Conservation (phyloP, 1,284 basidiomycete species). For the Apiotrichum mycotoxinovorans region DNA sequence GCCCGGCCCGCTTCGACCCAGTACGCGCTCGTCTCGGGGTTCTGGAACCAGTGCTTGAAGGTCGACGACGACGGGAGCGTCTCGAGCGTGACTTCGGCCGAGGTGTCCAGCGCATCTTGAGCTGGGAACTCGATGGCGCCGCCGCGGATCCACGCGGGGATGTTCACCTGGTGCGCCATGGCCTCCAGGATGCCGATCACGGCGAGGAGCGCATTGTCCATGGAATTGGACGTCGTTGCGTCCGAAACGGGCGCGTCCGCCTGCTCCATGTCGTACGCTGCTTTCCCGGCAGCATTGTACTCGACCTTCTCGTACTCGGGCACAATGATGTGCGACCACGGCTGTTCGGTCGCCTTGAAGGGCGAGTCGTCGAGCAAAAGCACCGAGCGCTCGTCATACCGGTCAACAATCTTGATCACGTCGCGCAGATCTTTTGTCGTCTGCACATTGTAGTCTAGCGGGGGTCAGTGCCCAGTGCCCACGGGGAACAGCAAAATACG, state of each 20-base stretch:
- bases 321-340: conserved; percentile 48
- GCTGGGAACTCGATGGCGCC: conserved; percentile 31
- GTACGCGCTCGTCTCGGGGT: conserved; percentile 2
- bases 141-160: conserved; percentile 44
- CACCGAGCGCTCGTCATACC: conserved; percentile 30
- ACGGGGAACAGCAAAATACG: conserved; percentile 13
- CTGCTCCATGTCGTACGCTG: background rate
- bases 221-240: background rate
- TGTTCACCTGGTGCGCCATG: conserved; percentile 31
- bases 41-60: conserved; percentile 37
- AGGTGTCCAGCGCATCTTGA: background rate
- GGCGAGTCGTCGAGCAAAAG: conserved; percentile 49
- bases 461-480: conserved; percentile 19
- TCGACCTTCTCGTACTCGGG: conserved; percentile 40
- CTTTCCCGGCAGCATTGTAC: conserved; percentile 4
- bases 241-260: background rate
- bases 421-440: conserved; percentile 48
- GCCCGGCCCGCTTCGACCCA: conserved; percentile 34
- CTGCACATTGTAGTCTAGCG: conserved; percentile 24
- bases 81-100: conserved; percentile 17
- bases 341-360: conserved; percentile 45
- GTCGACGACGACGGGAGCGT: conserved; percentile 30
- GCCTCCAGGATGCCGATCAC: conserved; percentile 48
- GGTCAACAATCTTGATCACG: conserved; percentile 19
- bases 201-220: conserved; percentile 42